A percentile compares a stretch with the other conserved stretches of the same genome.
phyloP scores from a whole-genome alignment of 352 stramenopile species.

The Phytophthora nicotianae region DNA sequence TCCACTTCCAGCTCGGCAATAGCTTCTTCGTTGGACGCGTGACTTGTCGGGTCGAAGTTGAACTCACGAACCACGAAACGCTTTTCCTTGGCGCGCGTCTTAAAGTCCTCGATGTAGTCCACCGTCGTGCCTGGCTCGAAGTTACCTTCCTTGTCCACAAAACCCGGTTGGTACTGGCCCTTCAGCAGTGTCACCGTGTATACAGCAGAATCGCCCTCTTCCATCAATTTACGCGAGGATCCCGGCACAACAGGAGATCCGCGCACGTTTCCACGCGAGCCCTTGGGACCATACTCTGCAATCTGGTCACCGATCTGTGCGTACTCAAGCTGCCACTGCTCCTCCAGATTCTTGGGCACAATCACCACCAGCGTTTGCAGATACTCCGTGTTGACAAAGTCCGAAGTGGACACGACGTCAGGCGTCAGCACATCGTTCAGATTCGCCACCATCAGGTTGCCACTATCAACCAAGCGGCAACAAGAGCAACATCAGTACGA shows the following conservation, averaged over 20 bases:
- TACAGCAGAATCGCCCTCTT: slow-evolving; percentile 92
- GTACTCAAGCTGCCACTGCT: slow-evolving; percentile 90
- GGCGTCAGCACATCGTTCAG: slow-evolving; percentile 95
- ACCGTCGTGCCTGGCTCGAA: slow-evolving; percentile 93
- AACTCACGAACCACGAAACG: slow-evolving; percentile 93
- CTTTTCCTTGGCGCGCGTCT: slow-evolving; percentile 93
- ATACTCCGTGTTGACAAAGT: slow-evolving; percentile 97
- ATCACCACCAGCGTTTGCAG: slow-evolving; percentile 96
- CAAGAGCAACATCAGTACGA: neutral
- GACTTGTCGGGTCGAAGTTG: slow-evolving; percentile 89
- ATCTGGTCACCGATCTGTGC: slow-evolving; percentile 89
- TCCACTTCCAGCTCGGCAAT: slow-evolving; percentile 88
- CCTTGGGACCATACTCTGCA: slow-evolving; percentile 90
- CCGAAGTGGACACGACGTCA: slow-evolving; percentile 84
- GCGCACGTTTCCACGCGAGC: slow-evolving; percentile 90
- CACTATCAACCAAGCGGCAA: slow-evolving; percentile 39
- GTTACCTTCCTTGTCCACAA: slow-evolving; percentile 87
- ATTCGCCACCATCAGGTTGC: slow-evolving; percentile 95
- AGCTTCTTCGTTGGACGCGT: slow-evolving; percentile 89
- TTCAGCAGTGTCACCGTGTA: slow-evolving; percentile 97
- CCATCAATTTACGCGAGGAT: slow-evolving; percentile 88
- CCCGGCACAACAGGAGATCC: slow-evolving; percentile 96
- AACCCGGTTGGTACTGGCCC: slow-evolving; percentile 90
- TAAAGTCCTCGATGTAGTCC: slow-evolving; percentile 96
- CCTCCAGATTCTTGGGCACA: slow-evolving; percentile 92